phyloP scores from a whole-genome alignment of 768 basidiomycete species.

The Dioszegia crocea region DNA sequence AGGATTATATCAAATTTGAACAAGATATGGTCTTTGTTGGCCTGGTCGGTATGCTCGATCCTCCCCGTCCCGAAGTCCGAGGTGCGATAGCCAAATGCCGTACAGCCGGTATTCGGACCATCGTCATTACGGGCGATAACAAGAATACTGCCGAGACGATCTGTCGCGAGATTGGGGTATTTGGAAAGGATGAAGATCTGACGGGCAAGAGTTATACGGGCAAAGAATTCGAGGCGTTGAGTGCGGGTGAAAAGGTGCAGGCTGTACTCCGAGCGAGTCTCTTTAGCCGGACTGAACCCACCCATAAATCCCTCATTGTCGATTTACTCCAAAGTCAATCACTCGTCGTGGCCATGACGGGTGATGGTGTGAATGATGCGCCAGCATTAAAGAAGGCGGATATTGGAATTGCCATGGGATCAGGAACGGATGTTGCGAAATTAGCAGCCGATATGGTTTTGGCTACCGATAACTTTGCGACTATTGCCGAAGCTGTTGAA shows the following conservation, averaged over 20 bases:
- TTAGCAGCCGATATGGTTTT: slow-evolving; percentile 93
- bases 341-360: slow-evolving; percentile 88
- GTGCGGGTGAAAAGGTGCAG: slow-evolving; percentile 70
- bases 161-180: slow-evolving; percentile 92
- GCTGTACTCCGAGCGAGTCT: slow-evolving; percentile 84
- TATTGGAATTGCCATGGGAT: slow-evolving; percentile 98
- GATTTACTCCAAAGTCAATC: slow-evolving; percentile 74
- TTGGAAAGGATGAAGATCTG: slow-evolving; percentile 76
- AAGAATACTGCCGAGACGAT: slow-evolving; percentile 97
- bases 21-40: slow-evolving; percentile 89
- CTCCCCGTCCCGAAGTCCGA: slow-evolving; percentile 88
- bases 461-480: slow-evolving; percentile 80
- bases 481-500: slow-evolving; percentile 93
- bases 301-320: slow-evolving; percentile 90
- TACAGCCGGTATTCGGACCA: slow-evolving; percentile 88
- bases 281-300: slow-evolving; percentile 90
- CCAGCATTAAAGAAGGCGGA: slow-evolving; percentile 95
- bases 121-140: slow-evolving; percentile 98
- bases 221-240: slow-evolving; percentile 77
- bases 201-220: slow-evolving; percentile 96
- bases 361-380: slow-evolving; percentile 97
- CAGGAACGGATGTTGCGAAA: slow-evolving; percentile 97
- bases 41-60: slow-evolving; percentile 95
- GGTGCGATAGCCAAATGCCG: slow-evolving; percentile 82
- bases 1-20: slow-evolving; percentile 86